Base-by-base conservation (phyloP, 805 yeast species). In the Teunomyces gatunensis region DNA sequence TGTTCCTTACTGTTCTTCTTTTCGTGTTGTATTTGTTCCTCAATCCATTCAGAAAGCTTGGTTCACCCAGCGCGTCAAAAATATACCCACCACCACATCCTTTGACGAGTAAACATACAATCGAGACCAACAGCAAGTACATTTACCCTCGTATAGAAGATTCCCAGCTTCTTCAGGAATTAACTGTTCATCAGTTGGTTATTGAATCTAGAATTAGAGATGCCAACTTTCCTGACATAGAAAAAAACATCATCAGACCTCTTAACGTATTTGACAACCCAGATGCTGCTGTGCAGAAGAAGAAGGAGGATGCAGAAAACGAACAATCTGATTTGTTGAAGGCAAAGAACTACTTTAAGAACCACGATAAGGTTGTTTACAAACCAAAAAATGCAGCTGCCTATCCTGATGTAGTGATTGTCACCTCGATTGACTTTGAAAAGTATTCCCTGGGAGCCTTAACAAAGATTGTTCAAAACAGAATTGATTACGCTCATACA, bases 401-500 rank as follows among this genome's bases (percentile, higher is more conserved):
- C 18, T 68, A 65, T 45, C 94, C 94, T 6, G 85, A 84, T 46
- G 74, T 86, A 20, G 82, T 91, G 17, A 62, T 91, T 34, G 97
- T 91, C 12, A 80, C 95, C 0, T 84, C 87, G 2, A 69, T 91
- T 25, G 96, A 90, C 68, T 87, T 81, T 57, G 87, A 85, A 45
- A 79, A 75, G 47, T 81, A 81, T 57, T 80, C 83, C 27, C 60
- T 78, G 34, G 77, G 78, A 17, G 80, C 84, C 29, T 71, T 89
- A 39, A 80, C 84, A 13, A 79, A 79, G 46, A 74, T 91, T 47
- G 85, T 89, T 15, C 95, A 89, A 63, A 90, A 90, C 64, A 79
- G 97, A 59, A 85, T 87, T 25, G 91, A 89, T 63, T 92, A 91
- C 62, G 96, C 96, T 5, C 87, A 85, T 64, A 73, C 73, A 10